Base-by-base conservation (phyloP, 78 protist genomes). In the Guillardia theta region DNA sequence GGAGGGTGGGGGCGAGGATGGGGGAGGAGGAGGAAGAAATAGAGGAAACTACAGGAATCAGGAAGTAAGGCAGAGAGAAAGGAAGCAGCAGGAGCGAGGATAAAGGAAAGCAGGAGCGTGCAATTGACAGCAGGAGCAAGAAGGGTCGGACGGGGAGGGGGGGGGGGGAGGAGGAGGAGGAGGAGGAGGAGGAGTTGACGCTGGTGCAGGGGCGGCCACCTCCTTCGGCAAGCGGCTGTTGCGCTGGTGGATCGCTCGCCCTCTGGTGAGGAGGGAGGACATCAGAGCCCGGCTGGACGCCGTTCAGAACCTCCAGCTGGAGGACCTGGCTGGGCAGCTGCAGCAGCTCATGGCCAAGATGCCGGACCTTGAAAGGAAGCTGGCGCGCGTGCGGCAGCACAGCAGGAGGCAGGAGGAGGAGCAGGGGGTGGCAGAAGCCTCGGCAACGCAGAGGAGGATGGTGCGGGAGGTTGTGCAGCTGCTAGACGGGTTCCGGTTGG, bases 241-340 rank as follows among this genome's bases (percentile, higher is more conserved):
- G 53, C 90, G 90, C 24, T 78, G 18, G 44, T 78, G 90, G 90
- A n/a, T 43, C 45, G 44, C 90, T 1, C 90, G 24, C 48, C 90
- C 90, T 6, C 90, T 78, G 30, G 19, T 78, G 44, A 19, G 41
- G 36, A 43, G 27, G 41, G 12, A 24, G 46, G 83, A 70, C 83
- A 70, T 70, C 83, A 36, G 22, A 3, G 41, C n/a, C 46, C 83
- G 83, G 41, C 33, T 24, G 0, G 83, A 24, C 41, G 83, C 83
- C 5, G 83, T 70, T 43, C 36, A 70, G 41, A 33, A 70, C 6
- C 83, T 70, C 46, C 41, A 33, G n/a, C 83, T 70, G 0, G 27
- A 58, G 6, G 41, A 33, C 41, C 9, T 18, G 8, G 83, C 10
- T 4, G 1, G 45, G 33, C n/a, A 70, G 41, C 33, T 53, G 18